Base-by-base conservation (phyloP, 768 basidiomycete genomes). In the Trichaptum fuscoviolaceum region DNA sequence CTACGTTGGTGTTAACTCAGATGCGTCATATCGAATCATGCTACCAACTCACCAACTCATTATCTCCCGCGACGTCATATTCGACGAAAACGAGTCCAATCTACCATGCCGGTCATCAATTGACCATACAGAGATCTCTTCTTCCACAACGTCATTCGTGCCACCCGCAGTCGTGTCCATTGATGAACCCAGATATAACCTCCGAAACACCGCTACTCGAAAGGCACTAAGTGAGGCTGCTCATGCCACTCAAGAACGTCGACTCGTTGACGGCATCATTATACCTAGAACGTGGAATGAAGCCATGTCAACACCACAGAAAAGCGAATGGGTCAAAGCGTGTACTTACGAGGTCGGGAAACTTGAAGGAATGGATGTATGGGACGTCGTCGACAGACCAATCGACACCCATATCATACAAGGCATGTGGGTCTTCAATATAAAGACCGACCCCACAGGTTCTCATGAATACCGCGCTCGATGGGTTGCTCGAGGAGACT, bases 401-500 rank as follows among this genome's bases (percentile, higher is more conserved):
- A 17, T 61, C 67, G 67, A 62, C 59, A 67, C 62, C 59, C 69
- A 70, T 23, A 58, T 67, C 0, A 71, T 77, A 30, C 69, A 68
- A 0, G 70, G 61, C 17, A 63, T 62, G 66, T 75, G 75, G 74
- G 74, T 75, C 8, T 75, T 69, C 67, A 60, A 66, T 2, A 36
- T 69, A 34, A 77, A 76, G 64, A 36, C 58, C 27, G 67, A 75
- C 60, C 42, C 25, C 7, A 26, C 20, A 17, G 73, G 72, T 10
- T 64, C 58, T 1, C 62, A 75, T 7, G 67, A 69, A 9, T 67
- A 69, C 67, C 75, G 76, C 63, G 72, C 71, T 18, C 58, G 75
- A 35, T 66, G 74, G n/a, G 74, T 74, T 17, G 76, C 74, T 0
- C 70, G 72, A 60, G 76, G 76, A 0, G 76, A 70, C 68, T 63